phyloP scores from a whole-genome alignment of 2,329 filamentous ascomycete genomes.

The Sarocladium brachiariae region DNA sequence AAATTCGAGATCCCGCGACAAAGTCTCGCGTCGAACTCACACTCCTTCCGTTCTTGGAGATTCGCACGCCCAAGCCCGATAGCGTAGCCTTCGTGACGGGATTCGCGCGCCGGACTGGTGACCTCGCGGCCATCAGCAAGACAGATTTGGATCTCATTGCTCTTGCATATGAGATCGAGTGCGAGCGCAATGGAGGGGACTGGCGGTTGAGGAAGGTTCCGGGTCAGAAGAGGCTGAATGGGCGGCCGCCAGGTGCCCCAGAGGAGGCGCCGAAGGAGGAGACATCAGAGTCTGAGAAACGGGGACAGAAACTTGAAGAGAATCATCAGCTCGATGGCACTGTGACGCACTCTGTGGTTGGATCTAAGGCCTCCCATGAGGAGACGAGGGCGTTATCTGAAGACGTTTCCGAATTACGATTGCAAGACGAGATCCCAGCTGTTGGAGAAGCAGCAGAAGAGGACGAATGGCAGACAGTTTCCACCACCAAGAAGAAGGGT shows the following conservation, averaged over 20 bases:
- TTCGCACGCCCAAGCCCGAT: conserved; percentile 65
- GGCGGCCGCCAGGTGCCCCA: conserved; percentile 47
- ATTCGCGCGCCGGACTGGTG: conserved; percentile 85
- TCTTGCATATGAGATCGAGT: conserved; percentile 89
- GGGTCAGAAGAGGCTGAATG: conserved; percentile 72
- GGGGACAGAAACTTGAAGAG: conserved; percentile 12
- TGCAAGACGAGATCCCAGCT: background rate
- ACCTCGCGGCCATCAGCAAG: conserved; percentile 78
- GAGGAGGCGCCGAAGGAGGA: conserved; percentile 21
- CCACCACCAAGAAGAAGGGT: conserved; percentile 6
- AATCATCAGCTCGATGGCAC: background rate
- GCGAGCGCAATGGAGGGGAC: conserved; percentile 82
- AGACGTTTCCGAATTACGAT: background rate
- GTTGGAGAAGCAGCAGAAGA: conserved; percentile 2
- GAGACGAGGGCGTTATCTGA: background rate
- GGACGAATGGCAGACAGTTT: conserved; percentile 4
- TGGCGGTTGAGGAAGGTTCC: conserved; percentile 76
- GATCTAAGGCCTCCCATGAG: conserved; percentile 19
- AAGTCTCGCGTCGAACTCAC: conserved; percentile 75
- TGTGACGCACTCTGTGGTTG: conserved; percentile 11
- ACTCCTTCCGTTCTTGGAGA: conserved; percentile 74
- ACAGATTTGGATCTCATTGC: conserved; percentile 88
- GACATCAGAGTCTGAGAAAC: conserved; percentile 18
- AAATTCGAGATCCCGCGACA: conserved; percentile 82
- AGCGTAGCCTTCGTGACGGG: conserved; percentile 75